Evolutionary conservation across 1,284 basidiomycete genomes (phyloP), one percentile per base, ranked within the genome.

Genomic region (Stereum hirsutum): DNA sequence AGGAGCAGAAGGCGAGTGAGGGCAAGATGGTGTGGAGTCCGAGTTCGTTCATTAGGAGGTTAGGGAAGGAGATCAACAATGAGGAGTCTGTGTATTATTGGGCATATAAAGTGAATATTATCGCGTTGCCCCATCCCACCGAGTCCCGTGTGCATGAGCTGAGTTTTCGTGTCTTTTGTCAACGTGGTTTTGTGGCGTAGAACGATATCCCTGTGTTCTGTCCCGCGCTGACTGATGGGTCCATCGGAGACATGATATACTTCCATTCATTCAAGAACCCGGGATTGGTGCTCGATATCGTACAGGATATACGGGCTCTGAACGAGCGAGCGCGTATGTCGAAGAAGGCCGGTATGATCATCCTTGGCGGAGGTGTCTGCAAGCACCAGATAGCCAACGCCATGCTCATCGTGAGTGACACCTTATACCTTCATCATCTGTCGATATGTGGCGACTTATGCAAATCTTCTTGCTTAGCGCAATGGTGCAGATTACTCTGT

Each of bases 341-440:
- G 25, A 83, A 80, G 51, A 95, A 94, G 63, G 96, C 96, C 5
- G 96, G 96, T 2, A 99, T 99, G 91, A 94, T 99, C 55, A 84
- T 99, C 45, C 77, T 99, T 6, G 96, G 96, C 11, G 96, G 96
- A 12, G 96, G 96, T 1, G 95, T 99, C 6, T 98, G 95, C 72
- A 99, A 99, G 64, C 96, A 99, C 61, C 96, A 99, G 59, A 97
- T 99, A 46, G 94, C 94, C 14, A 99, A 99, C 57, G 94, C 95
- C 1, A 98, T 99, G 96, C 70, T 99, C 19, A 97, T 99, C 58
- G 93, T 95, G 60, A 57, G 72, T 2, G 14, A 17, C 7, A 6
- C 20, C 24, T 5, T 8, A 12, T 8, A 19, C 28, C n/a, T 45
- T 45, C 32, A 39, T 15, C 5, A 32, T 39, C 28, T 37, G 1